Conservation (phyloP, 2,329 filamentous ascomycete genomes). For the Keithomyces neogunnii region DNA sequence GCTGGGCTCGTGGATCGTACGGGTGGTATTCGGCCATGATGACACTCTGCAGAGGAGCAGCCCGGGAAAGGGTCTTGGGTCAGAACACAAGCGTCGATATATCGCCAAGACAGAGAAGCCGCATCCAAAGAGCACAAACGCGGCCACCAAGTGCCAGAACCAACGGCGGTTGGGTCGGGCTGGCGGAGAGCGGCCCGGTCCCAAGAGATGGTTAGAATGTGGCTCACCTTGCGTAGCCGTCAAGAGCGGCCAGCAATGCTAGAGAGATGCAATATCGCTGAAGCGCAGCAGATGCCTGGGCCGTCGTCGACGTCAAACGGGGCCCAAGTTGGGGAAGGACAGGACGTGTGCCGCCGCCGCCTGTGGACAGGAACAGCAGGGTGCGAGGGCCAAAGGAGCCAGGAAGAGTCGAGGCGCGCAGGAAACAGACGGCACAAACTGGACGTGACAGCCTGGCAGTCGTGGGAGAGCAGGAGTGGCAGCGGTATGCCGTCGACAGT, state of each 20-base stretch:
- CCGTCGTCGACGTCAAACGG: conserved; percentile 5
- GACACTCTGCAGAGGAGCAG: background rate
- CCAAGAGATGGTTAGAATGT: background rate
- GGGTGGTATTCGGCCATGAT: conserved; percentile 50
- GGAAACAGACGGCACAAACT: no score
- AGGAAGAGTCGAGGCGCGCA: background rate
- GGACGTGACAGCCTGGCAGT: no score
- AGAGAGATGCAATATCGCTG: conserved; percentile 1
- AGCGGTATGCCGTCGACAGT: no score
- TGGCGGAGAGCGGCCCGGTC: no score
- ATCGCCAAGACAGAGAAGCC: background rate
- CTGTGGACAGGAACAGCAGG: background rate
- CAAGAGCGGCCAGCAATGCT: conserved; percentile 3
- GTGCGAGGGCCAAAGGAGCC: no score
- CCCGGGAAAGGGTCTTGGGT: background rate
- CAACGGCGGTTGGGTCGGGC: no score
- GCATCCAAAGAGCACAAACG: no score
- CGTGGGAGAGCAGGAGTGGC: no score
- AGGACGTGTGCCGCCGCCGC: background rate
- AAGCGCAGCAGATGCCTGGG: conserved; percentile 6
- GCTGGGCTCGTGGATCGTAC: conserved; percentile 40
- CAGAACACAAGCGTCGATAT: background rate
- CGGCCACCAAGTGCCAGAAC: no score
- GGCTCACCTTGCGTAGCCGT: conserved; percentile 5
- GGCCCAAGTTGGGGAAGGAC: background rate